A percentile compares a stretch with the other conserved stretches of the same genome.
Evolutionary conservation across 2,329 filamentous ascomycete genomes (phyloP).

Genomic region (Fusarium temperatum): DNA sequence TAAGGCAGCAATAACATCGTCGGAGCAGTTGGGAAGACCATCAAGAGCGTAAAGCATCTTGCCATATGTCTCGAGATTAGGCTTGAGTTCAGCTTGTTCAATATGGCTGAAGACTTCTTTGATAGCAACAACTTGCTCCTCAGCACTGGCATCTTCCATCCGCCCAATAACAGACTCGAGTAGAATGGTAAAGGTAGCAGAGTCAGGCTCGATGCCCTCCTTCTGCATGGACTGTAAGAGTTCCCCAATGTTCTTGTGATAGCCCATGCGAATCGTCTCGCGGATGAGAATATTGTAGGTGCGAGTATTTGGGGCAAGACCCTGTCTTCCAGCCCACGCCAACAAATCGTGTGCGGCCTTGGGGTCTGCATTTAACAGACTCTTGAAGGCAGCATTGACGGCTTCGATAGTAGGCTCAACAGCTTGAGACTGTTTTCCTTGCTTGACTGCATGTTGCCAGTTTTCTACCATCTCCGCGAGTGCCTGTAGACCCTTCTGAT

Average conservation of each 20-base stretch:
- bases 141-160: slow-evolving; percentile 50
- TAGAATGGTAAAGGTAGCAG: slow-evolving; percentile 78
- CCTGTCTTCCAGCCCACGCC: slow-evolving; percentile 65
- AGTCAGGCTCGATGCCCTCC: slow-evolving; percentile 65
- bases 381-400: slow-evolving; percentile 76
- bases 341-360: slow-evolving; percentile 64
- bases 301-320: slow-evolving; percentile 64
- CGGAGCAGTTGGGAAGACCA: slow-evolving; percentile 49
- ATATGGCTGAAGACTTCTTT: slow-evolving; percentile 66
- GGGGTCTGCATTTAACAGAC: slow-evolving; percentile 63
- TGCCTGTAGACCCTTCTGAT: slow-evolving; percentile 67
- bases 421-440: slow-evolving; percentile 43
- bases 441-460: slow-evolving; percentile 60
- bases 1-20: slow-evolving; percentile 65
- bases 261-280: slow-evolving; percentile 62
- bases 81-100: slow-evolving; percentile 62
- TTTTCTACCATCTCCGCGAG: slow-evolving; percentile 71
- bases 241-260: slow-evolving; percentile 57
- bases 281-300: slow-evolving; percentile 77
- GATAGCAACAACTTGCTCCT: slow-evolving; percentile 63
- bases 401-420: slow-evolving; percentile 69
- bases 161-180: slow-evolving; percentile 65
- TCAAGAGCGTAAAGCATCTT: slow-evolving; percentile 70
- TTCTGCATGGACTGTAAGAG: slow-evolving; percentile 69
- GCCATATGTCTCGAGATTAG: slow-evolving; percentile 72